A percentile compares a stretch with the other conserved stretches of the same genome.
Conservation (phyloP, 78 protist species). For the Planoprotostelium fungivorum region DNA sequence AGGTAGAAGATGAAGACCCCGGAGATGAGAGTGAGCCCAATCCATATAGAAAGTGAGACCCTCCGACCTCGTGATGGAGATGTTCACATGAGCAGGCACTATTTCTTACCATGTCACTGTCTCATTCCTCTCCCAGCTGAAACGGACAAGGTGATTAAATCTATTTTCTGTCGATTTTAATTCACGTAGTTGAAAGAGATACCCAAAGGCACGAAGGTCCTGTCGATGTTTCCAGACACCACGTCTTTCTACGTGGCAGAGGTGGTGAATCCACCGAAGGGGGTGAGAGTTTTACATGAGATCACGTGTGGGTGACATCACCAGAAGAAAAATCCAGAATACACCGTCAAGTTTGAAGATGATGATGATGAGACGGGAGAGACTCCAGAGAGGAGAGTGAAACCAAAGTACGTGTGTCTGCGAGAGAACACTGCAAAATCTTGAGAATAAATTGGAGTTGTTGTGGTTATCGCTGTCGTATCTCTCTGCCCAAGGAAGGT, state of each 20-base stretch:
- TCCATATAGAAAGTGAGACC: background rate
- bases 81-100: background rate
- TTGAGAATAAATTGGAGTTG: too few species aligned
- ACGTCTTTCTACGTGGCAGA: conserved; percentile 48
- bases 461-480: too few species aligned
- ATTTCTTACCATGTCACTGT: background rate
- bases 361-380: conserved; percentile 53
- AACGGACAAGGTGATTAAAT: background rate
- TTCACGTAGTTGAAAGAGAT: background rate
- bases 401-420: background rate
- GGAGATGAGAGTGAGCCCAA: background rate
- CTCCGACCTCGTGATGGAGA: background rate
- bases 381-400: conserved; percentile 51
- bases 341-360: conserved; percentile 47
- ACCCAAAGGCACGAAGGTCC: conserved; percentile 17
- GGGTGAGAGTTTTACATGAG: background rate
- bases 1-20: background rate
- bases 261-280: conserved; percentile 20
- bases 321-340: conserved; percentile 22
- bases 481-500: too few species aligned
- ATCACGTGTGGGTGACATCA: background rate
- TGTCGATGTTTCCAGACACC: conserved; percentile 63
- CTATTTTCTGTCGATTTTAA: background rate
- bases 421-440: background rate
- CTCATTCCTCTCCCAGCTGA: background rate